Conservation (phyloP, 1,139 yeast genomes). For the Pneumocystis oryctolagi region DNA sequence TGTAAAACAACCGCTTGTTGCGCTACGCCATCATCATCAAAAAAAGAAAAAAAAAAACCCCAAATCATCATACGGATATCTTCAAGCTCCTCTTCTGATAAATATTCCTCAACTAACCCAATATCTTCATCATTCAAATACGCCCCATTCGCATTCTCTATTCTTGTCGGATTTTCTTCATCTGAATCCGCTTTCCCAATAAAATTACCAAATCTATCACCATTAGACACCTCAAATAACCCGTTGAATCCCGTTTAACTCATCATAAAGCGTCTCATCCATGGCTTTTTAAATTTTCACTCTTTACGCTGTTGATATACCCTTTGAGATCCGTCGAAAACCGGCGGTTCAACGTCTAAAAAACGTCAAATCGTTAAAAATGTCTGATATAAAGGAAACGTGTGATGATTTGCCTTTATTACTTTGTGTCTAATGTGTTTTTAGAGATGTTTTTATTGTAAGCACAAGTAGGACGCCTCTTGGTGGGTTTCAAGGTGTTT, state of each 20-base stretch:
- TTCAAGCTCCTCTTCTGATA: conserved; percentile 2
- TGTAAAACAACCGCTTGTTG: conserved; percentile 27
- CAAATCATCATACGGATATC: neutral
- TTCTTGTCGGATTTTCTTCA: conserved; percentile 1
- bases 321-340: neutral
- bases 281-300: neutral
- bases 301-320: neutral
- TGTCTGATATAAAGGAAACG: neutral
- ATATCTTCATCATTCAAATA: conserved; percentile 1
- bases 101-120: neutral
- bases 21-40: conserved; percentile 6
- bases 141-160: conserved; percentile 1
- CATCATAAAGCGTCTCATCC: conserved; percentile 15
- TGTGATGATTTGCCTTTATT: neutral
- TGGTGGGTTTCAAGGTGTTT: conserved; percentile 79
- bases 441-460: conserved; percentile 57
- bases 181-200: conserved; percentile 11
- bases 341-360: neutral
- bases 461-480: conserved; percentile 88
- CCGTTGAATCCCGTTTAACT: neutral
- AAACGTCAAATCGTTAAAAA: neutral
- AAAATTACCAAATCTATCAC: conserved; percentile 11
- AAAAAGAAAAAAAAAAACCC: neutral
- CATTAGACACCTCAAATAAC: neutral
- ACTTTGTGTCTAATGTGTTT: neutral